Base-by-base conservation (phyloP, 371 early-diverging fungal species). In the Mucor irregularis region DNA sequence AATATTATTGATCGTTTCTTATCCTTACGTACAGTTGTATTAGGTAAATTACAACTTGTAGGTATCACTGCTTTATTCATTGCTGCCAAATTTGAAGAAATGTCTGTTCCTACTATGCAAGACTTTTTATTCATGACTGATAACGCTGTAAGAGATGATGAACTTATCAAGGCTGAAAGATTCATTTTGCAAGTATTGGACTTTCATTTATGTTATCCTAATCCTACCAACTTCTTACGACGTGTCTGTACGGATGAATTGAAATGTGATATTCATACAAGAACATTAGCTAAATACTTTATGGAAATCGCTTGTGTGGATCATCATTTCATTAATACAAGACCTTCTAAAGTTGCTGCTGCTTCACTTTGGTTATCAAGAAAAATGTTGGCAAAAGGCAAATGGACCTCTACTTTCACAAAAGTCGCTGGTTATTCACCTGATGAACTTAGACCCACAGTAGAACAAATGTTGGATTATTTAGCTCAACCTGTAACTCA, bases 21-120 rank as follows among this genome's bases (percentile, higher is more conserved):
- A 19, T 92, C 96, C 21, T 62, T 69, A 40, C 90, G 96, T 29
- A 78, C 83, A 2, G 93, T 98, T 1, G 86, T 91, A 0, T 61
- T 94, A 25, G 79, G 79, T 45, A 98, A 97, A 65, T 85, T 99
- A 11, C 99, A 99, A 68, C 82, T 99, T 11, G 97, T 99, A n/a
- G 99, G 99, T 2, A 81, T 97, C 37, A 89, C 97, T 0, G 85
- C 95, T 1, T 65, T 99, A 56, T 91, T 96, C 59, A 86, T 99
- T 53, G 97, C 99, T 0, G 77, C 94, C 60, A 99, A 99, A 71
- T 96, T 95, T 75, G 99, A 99, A 81, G 99, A 99, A 71, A 87
- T 95, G 35, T 68, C 83, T 24, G 80, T 89, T 0, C 99, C 97
- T 14, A 82, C 87, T 6, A 66, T 97, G 26, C 66, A 82, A 46